Percentiles rank a stretch among this genome's conserved stretches.
These are phyloP conservation scores for Berberis thunbergii DNA, from an alignment of 164 flowering plant species.

Conservation along the genomic window DNA sequence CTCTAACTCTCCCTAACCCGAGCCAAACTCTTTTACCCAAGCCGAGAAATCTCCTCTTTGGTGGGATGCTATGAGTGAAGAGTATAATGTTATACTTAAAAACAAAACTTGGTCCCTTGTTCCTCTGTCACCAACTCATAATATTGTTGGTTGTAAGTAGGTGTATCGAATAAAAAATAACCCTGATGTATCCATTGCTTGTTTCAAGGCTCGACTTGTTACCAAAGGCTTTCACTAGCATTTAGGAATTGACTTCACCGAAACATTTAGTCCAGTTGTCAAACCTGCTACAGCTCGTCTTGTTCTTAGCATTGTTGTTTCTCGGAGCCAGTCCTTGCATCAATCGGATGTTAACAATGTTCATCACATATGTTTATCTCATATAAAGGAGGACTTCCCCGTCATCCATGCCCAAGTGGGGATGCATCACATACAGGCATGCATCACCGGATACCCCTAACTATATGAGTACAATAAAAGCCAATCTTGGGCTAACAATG, in stretches of 20 bases:
- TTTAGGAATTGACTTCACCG: background rate
- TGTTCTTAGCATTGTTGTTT: background rate
- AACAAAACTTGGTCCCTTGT: background rate
- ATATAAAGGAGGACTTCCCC: too few relatives aligned
- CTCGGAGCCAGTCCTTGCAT: background rate
- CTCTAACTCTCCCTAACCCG: background rate
- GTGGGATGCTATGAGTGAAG: background rate
- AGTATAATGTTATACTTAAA: background rate
- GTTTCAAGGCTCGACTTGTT: slow-evolving; percentile 6
- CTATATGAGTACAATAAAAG: too few relatives aligned
- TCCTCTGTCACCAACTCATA: background rate
- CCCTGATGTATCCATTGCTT: background rate
- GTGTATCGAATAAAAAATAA: background rate
- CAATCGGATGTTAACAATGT: slow-evolving; percentile 7
- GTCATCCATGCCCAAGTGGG: too few relatives aligned
- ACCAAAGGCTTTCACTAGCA: slow-evolving; percentile 7
- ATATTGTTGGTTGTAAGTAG: background rate
- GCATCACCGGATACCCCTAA: too few relatives aligned
- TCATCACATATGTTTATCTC: too few relatives aligned
- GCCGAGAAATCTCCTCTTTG: background rate
- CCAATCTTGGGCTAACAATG: too few relatives aligned
- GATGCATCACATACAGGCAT: too few relatives aligned
- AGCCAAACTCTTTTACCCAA: background rate
- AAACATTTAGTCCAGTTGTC: slow-evolving; percentile 11
- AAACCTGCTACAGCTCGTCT: background rate